Percentiles rank a stretch among this genome's conserved stretches.
Evolutionary conservation across 2,329 filamentous ascomycete genomes (phyloP).

Genomic region (Aureobasidium melanogenum): DNA sequence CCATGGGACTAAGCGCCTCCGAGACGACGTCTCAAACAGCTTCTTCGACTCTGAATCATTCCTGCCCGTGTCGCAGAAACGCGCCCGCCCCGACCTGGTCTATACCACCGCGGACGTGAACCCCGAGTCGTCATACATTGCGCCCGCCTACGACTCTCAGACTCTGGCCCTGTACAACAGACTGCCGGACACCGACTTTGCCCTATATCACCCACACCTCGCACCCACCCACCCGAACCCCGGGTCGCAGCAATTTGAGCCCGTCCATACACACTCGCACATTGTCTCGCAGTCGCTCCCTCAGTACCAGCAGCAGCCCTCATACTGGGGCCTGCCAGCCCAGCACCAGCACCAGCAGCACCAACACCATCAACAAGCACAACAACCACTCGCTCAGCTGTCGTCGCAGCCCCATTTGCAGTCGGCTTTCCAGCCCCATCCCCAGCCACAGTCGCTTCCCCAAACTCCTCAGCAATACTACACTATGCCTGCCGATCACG

Average conservation of each 20-base stretch:
- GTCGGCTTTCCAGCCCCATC: not conserved
- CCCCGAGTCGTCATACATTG: not conserved
- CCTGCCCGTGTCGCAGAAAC: not conserved
- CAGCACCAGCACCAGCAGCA: not conserved
- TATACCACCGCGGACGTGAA: not conserved
- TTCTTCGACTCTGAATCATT: not conserved
- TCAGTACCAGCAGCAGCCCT: not conserved
- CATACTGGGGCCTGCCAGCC: conserved; percentile 1
- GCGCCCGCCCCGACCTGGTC: not conserved
- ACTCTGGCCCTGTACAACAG: conserved; percentile 1
- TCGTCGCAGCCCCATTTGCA: not conserved
- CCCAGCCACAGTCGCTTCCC: not conserved
- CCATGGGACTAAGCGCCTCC: not conserved
- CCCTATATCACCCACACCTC: not conserved
- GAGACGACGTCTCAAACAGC: not conserved
- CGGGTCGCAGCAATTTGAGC: not conserved
- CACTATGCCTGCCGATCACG: not conserved
- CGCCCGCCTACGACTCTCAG: not conserved
- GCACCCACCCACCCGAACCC: not conserved
- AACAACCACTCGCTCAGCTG: not conserved
- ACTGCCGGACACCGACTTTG: not conserved
- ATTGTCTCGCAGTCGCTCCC: not conserved
- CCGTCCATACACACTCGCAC: not conserved
- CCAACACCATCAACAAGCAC: conserved; percentile 22
- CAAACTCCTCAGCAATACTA: conserved; percentile 7